Percentiles rank a stretch among this genome's conserved stretches.
Conservation (phyloP, 2,329 filamentous ascomycete species). For the Clonostachys byssicola region DNA sequence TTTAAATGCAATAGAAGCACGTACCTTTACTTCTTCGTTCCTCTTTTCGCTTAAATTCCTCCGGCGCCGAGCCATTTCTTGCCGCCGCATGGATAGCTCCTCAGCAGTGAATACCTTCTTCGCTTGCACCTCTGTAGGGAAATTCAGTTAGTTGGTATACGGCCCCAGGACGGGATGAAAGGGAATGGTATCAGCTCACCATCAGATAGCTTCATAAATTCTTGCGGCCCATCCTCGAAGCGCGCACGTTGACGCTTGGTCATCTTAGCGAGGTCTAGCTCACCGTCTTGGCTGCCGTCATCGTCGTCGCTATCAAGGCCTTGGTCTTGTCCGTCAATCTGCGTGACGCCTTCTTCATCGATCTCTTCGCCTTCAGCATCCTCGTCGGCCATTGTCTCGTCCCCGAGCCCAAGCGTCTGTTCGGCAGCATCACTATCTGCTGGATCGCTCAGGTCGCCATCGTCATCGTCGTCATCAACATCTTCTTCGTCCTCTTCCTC, state of each 20-base stretch:
- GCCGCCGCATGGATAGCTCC: conserved; percentile 56
- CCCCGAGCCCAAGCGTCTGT: conserved; percentile 28
- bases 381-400: conserved; percentile 41
- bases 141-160: background rate
- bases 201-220: conserved; percentile 57
- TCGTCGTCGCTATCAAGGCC: conserved; percentile 37
- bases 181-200: conserved; percentile 29
- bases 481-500: conserved; percentile 12
- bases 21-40: conserved; percentile 60
- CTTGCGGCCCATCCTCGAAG: conserved; percentile 50
- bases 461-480: conserved; percentile 46
- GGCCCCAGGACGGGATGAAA: background rate
- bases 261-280: conserved; percentile 54
- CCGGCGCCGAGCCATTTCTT: conserved; percentile 57
- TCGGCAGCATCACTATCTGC: conserved; percentile 41
- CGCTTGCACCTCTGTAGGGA: conserved; percentile 52
- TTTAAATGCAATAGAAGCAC: conserved; percentile 2
- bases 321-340: conserved; percentile 29
- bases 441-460: conserved; percentile 52
- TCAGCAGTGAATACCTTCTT: conserved; percentile 60
- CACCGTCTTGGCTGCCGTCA: conserved; percentile 40
- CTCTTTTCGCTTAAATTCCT: conserved; percentile 62
- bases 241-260: conserved; percentile 56
- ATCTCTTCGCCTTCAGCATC: conserved; percentile 44
- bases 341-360: conserved; percentile 34